Base-by-base conservation (phyloP, 306 rosid genomes). In the Dicorynia guianensis region DNA sequence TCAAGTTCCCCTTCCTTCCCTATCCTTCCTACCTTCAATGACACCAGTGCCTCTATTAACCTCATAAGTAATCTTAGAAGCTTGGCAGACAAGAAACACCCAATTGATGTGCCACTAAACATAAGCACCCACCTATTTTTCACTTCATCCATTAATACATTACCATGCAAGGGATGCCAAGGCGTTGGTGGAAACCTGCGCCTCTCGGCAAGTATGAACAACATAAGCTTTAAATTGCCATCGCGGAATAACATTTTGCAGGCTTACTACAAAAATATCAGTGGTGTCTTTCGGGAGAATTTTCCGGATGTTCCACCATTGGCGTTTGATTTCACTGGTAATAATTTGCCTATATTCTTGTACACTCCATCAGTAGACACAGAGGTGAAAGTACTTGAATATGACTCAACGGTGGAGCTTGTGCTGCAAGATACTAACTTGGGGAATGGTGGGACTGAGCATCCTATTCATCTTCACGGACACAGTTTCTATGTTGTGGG, bases 201-300 rank as follows among this genome's bases (percentile, higher is more conserved):
- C 69, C 50, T 87, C 5, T 60, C 85, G 0, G 91, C 90, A 0
- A 86, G 88, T 57, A 53, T 86, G 86, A 86, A 83, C 77, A 86
- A 83, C 78, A 72, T 80, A 25, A 25, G 30, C 30, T 25, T 25
- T 1, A 2, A 25, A 25, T 25, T 25, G 30, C 30, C 30, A 25
- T 25, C 30, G 30, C 30, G 30, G 1, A 25, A 25, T 25, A 25
- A 25, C 30, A 25, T 25, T 25, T 25, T 25, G 30, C 30, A 25
- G 30, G 30, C 30, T 25, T 25, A 25, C 30, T 25, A 25, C 30
- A 25, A 2, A n/a, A 87, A 44, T 6, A 62, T 82, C 9, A 36
- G 35, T 7, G 85, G 88, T 17, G 82, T 86, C 1, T 83, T 25
- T 52, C 12, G 63, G 4, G 46, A n/a, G 3, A 43, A 76, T 0